Percentiles rank a stretch among this genome's conserved stretches.
Evolutionary conservation across 1,284 basidiomycete genomes (phyloP).

Genomic region (Leccinum griseonigrum): DNA sequence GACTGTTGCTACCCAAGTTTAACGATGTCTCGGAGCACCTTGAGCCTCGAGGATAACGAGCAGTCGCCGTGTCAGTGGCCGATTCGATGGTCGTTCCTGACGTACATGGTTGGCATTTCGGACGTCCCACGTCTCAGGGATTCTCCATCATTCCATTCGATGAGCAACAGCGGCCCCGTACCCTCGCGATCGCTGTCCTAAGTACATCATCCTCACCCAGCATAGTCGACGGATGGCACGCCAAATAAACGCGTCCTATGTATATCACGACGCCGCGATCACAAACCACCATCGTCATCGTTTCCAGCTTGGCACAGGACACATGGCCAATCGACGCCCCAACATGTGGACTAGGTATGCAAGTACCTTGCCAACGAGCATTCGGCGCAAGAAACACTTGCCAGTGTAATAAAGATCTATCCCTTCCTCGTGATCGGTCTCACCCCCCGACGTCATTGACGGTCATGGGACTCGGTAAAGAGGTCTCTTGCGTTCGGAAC

Average conservation of each 20-base stretch:
- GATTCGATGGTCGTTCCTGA: background rate
- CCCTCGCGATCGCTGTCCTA: background rate
- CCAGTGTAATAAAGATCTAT: background rate
- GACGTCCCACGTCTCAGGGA: background rate
- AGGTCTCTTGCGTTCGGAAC: background rate
- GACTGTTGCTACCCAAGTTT: background rate
- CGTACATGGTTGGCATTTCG: background rate
- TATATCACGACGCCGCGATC: background rate
- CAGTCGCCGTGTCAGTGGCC: background rate
- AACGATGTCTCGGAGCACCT: background rate
- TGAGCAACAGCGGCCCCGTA: too few species aligned
- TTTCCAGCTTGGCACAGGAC: background rate
- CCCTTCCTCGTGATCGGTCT: background rate
- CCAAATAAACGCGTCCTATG: background rate
- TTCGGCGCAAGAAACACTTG: background rate
- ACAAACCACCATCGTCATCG: background rate
- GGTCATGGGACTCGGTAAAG: constrained; percentile 3
- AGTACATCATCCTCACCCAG: background rate
- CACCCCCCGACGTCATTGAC: constrained; percentile 8
- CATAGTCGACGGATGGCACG: background rate
- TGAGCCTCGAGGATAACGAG: background rate
- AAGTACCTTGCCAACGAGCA: background rate
- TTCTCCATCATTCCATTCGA: background rate
- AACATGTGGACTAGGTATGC: background rate
- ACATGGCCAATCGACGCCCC: background rate